Conservation (phyloP, 1,284 basidiomycete genomes). For the Ceratobasidium sp. region DNA sequence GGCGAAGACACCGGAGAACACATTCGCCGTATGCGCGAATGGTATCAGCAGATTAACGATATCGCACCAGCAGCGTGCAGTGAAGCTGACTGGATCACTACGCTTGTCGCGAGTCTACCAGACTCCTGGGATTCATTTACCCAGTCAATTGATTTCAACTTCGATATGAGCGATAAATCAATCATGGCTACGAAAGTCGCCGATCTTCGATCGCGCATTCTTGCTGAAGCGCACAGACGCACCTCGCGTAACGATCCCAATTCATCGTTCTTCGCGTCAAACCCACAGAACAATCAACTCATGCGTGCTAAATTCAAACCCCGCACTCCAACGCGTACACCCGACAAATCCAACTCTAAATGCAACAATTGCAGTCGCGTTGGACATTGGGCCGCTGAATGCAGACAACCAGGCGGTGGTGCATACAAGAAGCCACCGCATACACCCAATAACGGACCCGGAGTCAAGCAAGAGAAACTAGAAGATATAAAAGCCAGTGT, state of each 20-base stretch:
- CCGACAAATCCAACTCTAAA: slow-evolving; percentile 21
- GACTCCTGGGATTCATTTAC: slow-evolving; percentile 23
- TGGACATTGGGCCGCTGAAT: slow-evolving; percentile 18
- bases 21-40: background rate
- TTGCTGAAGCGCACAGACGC: background rate
- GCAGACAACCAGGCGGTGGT: slow-evolving; percentile 10
- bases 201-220: background rate
- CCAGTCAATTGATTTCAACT: slow-evolving; percentile 17
- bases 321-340: background rate
- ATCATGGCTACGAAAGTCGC: background rate
- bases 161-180: background rate
- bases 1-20: slow-evolving; percentile 1
- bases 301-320: no score
- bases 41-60: slow-evolving; percentile 16
- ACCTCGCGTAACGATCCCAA: background rate
- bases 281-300: background rate
- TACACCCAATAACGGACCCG: background rate
- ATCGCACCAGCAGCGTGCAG: background rate
- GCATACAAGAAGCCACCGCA: background rate
- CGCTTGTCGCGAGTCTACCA: slow-evolving; percentile 11
- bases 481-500: no score
- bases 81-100: slow-evolving; percentile 7
- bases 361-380: slow-evolving; percentile 32
- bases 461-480: background rate
- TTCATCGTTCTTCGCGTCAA: background rate